Base-by-base conservation (phyloP, 345 rosid species). In the Erodium maritimum region DNA sequence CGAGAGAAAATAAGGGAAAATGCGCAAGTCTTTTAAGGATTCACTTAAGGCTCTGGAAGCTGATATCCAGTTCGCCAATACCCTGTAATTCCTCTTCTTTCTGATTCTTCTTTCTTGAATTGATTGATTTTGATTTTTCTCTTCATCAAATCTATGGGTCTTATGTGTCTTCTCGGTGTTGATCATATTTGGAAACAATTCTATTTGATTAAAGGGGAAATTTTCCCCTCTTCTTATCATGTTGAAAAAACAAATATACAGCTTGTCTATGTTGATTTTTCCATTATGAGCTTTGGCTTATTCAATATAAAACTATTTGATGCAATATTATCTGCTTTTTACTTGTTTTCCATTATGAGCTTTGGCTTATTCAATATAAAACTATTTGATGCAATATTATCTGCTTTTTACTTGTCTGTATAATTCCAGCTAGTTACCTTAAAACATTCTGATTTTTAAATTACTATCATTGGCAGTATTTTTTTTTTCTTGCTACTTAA, bases 21-120 rank as follows among this genome's bases (percentile, higher is more conserved):
- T 91, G 96, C 67, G 95, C 79, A 91, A 91, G 70, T 91, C 89
- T 50, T 88, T 88, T 62, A 91, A 86, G 79, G 96, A 91, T 73
- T 88, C 99, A 46, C 85, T 91, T 21, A 91, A 91, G 71, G 90
- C 96, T 59, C 95, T 91, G 37, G 96, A 91, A 80, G 96, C 99
- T 67, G 99, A 91, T 82, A 91, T 91, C 46, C 98, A 91, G 74
- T 84, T 86, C 61, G 98, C 98, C 71, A 91, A 91, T 67, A 83
- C 96, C 57, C 76, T 91, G 99, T 91, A 84, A 72, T 19, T 69
- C 64, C 58, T 66, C 61, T 11, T 58, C 21, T 57, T 60, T 64
- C 22, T 67, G 5, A 24, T 0, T 22, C 19, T 65, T 34, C 6
- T 7, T 23, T 1, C 29, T 0, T 50, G 3, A 21, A 23, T 42